A percentile compares a stretch with the other conserved stretches of the same genome.
phyloP scores from a whole-genome alignment of 441 rosid genomes.

The Euphorbia celastroides region DNA sequence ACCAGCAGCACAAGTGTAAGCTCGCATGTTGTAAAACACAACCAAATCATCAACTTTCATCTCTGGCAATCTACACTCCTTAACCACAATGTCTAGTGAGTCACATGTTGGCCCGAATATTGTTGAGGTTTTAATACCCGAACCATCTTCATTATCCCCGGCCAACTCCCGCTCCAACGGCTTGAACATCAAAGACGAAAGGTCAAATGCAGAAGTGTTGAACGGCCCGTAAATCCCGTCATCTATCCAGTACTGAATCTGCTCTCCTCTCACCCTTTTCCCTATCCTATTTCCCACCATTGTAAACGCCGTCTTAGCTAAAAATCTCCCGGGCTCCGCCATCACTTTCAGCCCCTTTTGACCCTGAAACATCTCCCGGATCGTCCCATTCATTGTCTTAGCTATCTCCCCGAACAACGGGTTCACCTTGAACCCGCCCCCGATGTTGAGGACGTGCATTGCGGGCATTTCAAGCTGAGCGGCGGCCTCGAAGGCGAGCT shows the following conservation, averaged over 20 bases:
- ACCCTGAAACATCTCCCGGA: neutral
- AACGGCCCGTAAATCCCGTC: conserved; percentile 19
- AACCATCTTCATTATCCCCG: neutral
- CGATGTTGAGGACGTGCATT: conserved; percentile 10
- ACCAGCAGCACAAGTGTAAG: neutral
- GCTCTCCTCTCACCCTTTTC: conserved; percentile 14
- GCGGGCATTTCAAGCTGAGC: conserved; percentile 4
- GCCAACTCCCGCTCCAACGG: neutral
- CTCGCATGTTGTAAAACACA: neutral
- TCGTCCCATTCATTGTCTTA: neutral
- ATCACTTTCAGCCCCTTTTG: neutral
- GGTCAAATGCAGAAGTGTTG: neutral
- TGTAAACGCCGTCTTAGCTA: conserved; percentile 5
- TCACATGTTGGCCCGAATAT: conserved; percentile 18
- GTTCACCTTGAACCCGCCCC: conserved; percentile 12
- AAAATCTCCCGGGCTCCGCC: conserved; percentile 15
- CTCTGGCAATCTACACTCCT: neutral
- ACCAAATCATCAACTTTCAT: neutral
- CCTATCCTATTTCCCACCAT: conserved; percentile 15
- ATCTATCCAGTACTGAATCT: conserved; percentile 19
- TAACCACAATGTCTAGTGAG: neutral
- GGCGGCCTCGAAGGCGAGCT: conserved; percentile 2
- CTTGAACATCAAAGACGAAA: neutral
- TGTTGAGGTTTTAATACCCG: conserved; percentile 1
- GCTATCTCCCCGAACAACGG: conserved; percentile 1